phyloP scores from a whole-genome alignment of 1,284 basidiomycete species.

The Wolfiporia cocos region DNA sequence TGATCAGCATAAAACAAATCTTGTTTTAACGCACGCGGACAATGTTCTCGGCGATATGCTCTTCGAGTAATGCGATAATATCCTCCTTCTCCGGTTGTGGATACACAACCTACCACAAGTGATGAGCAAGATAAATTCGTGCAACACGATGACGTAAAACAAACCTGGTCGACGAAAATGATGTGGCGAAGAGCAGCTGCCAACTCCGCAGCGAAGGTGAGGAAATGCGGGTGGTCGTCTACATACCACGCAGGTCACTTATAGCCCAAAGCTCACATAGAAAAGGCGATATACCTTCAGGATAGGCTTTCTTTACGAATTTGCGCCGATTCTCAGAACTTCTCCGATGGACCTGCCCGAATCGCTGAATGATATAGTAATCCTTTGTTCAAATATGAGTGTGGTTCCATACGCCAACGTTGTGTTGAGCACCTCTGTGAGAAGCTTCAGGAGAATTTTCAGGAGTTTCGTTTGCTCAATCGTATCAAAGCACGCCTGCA shows the following conservation, averaged over 20 bases:
- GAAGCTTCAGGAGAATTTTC: conserved; percentile 65
- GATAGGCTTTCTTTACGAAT: conserved; percentile 57
- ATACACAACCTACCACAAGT: conserved; percentile 46
- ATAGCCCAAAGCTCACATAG: background rate
- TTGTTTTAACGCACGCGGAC: conserved; percentile 58
- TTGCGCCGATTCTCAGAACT: conserved; percentile 47
- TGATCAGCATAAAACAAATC: conserved; percentile 1
- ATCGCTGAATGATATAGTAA: conserved; percentile 57
- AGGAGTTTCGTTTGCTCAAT: conserved; percentile 89
- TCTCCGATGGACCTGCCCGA: conserved; percentile 50
- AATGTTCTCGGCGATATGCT: conserved; percentile 89
- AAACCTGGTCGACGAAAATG: conserved; percentile 82
- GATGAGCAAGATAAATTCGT: background rate
- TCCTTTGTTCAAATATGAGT: conserved; percentile 36
- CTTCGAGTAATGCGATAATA: conserved; percentile 71
- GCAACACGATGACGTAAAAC: conserved; percentile 3
- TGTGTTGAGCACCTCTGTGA: conserved; percentile 55
- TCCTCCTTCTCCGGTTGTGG: conserved; percentile 48
- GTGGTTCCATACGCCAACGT: background rate
- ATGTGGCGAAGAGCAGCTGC: conserved; percentile 67
- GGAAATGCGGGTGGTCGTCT: conserved; percentile 74
- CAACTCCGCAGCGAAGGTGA: conserved; percentile 59
- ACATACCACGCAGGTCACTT: background rate
- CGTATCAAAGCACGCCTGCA: conserved; percentile 94
- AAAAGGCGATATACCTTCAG: conserved; percentile 45